phyloP scores from a whole-genome alignment of 2,329 filamentous ascomycete genomes.

The Pseudocercospora fijiensis region DNA sequence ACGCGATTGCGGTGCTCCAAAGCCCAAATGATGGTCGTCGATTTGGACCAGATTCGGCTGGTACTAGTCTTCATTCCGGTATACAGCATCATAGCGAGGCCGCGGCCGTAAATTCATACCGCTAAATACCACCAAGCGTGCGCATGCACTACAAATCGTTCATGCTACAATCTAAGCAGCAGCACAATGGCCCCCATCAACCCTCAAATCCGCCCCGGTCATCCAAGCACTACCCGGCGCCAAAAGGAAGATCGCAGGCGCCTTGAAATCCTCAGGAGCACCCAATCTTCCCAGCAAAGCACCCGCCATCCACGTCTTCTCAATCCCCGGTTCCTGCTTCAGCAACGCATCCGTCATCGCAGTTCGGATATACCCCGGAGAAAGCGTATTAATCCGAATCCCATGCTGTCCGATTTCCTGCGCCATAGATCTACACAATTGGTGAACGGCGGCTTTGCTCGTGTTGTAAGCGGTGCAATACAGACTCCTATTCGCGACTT shows the following conservation, averaged over 20 bases:
- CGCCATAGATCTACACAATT: slow-evolving; percentile 53
- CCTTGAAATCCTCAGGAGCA: slow-evolving; percentile 58
- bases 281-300: slow-evolving; percentile 56
- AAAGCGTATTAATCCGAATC: slow-evolving; percentile 38
- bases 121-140: neutral
- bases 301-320: slow-evolving; percentile 55
- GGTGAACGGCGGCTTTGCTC: slow-evolving; percentile 56
- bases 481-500: slow-evolving; percentile 46
- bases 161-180: neutral
- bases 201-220: slow-evolving; percentile 66
- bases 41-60: too few relatives aligned
- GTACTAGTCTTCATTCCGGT: too few relatives aligned
- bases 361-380: slow-evolving; percentile 40
- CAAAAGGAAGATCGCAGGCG: slow-evolving; percentile 66
- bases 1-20: too few relatives aligned
- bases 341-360: slow-evolving; percentile 40
- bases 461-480: slow-evolving; percentile 53
- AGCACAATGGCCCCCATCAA: slow-evolving; percentile 65
- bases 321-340: slow-evolving; percentile 50
- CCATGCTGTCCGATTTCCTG: slow-evolving; percentile 52
- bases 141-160: neutral
- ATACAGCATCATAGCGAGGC: neutral
- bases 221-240: slow-evolving; percentile 69
- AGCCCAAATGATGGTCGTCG: too few relatives aligned
- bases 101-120: neutral